Conservation (phyloP, 1,284 basidiomycete species). For the Inonotus hispidus region DNA sequence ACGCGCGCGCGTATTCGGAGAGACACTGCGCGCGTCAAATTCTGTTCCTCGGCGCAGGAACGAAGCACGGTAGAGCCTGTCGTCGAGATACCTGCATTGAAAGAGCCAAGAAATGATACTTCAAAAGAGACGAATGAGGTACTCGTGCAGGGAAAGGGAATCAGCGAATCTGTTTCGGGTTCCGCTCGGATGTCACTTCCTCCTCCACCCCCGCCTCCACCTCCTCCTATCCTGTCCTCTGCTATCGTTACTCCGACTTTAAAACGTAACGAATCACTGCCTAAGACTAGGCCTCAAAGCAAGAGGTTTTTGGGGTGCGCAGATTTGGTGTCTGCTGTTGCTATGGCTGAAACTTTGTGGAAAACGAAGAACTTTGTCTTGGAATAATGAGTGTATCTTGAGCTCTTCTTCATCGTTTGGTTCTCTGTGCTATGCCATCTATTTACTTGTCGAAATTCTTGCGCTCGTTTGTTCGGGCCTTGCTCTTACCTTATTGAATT, state of each 20-base stretch:
- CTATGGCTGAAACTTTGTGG: conserved; percentile 9
- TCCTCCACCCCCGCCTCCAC: not conserved
- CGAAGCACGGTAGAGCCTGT: not conserved
- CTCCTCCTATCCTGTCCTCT: not conserved
- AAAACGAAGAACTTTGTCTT: not conserved
- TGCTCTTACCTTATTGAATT: not conserved
- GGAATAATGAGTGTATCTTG: not conserved
- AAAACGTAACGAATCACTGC: not conserved
- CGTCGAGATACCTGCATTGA: too few relatives aligned
- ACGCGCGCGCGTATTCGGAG: conserved; percentile 10
- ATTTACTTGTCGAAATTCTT: not conserved
- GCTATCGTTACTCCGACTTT: not conserved
- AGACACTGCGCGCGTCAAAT: not conserved
- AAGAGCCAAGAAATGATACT: too few relatives aligned
- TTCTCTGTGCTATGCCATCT: not conserved
- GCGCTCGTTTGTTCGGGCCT: not conserved
- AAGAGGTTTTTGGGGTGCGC: not conserved
- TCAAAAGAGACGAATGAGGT: not conserved
- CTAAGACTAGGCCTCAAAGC: not conserved
- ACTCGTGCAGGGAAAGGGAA: not conserved
- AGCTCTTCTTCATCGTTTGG: not conserved
- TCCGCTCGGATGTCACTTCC: not conserved
- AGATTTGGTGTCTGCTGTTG: not conserved
- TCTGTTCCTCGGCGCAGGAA: not conserved
- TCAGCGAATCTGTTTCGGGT: not conserved